phyloP scores from a whole-genome alignment of 1,284 basidiomycete genomes.

The Calocybe gambosa region DNA sequence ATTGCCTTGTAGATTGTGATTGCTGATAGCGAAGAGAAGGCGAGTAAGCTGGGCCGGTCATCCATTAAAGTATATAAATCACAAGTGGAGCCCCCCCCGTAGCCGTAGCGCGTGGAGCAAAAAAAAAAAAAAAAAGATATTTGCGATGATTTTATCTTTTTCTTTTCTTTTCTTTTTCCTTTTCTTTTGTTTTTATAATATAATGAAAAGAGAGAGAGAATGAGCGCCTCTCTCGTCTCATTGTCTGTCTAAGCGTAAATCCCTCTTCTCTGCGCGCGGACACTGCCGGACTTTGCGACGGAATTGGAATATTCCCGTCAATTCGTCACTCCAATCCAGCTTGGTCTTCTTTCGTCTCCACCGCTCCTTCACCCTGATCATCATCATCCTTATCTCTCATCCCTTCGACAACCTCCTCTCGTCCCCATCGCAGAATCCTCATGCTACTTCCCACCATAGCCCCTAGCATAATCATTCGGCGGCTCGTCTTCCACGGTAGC shows the following conservation, averaged over 20 bases:
- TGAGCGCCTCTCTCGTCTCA: not conserved
- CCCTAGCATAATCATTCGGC: constrained; percentile 48
- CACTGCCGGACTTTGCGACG: constrained; percentile 3
- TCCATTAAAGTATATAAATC: constrained; percentile 10
- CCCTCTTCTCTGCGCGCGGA: constrained; percentile 4
- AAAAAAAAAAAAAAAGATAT: too few relatives aligned
- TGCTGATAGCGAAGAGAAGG: constrained; percentile 12
- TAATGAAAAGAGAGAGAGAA: too few relatives aligned
- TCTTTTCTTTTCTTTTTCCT: constrained; percentile 1
- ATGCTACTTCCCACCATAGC: constrained; percentile 47
- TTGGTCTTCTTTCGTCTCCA: constrained; percentile 3
- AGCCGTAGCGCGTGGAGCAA: not conserved
- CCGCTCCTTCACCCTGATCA: constrained; percentile 2
- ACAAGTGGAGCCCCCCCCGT: constrained; percentile 13
- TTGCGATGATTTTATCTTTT: not conserved
- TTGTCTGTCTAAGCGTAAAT: not conserved
- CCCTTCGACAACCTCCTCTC: constrained; percentile 23
- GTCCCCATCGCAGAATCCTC: constrained; percentile 43
- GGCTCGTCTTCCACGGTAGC: constrained; percentile 45
- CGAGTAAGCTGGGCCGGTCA: constrained; percentile 16
- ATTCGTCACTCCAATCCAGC: not conserved
- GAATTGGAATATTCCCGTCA: not conserved
- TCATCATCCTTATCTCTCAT: constrained; percentile 19
- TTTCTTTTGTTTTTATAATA: not conserved
- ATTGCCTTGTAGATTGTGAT: constrained; percentile 31